Evolutionary conservation across 2,329 filamentous ascomycete genomes (phyloP).

Genomic region (Pseudocercospora vitis): DNA sequence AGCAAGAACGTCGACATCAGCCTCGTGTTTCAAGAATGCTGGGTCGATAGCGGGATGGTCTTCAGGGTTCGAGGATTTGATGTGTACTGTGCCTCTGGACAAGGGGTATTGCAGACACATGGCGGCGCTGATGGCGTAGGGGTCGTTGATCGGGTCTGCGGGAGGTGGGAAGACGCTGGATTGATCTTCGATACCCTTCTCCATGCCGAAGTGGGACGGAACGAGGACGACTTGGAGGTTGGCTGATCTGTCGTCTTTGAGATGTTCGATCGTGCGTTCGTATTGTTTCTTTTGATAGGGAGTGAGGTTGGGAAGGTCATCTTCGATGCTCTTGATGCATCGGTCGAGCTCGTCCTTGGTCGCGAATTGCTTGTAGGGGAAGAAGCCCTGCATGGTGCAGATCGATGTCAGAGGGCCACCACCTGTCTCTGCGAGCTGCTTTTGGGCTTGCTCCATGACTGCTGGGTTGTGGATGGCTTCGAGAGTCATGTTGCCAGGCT

Average conservation of each 20-base stretch:
- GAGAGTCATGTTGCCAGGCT: constrained; percentile 31
- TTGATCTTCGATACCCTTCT: constrained; percentile 34
- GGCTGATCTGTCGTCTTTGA: constrained; percentile 40
- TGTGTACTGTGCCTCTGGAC: constrained; percentile 36
- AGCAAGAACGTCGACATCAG: constrained; percentile 46
- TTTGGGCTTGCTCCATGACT: constrained; percentile 37
- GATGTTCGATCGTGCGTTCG: constrained; percentile 37
- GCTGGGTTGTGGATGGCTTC: constrained; percentile 37
- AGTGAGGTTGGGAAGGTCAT: constrained; percentile 29
- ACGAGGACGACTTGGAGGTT: constrained; percentile 42
- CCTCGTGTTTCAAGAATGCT: constrained; percentile 43
- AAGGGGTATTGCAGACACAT: constrained; percentile 37
- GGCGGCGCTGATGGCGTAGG: constrained; percentile 30
- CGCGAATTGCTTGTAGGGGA: constrained; percentile 39
- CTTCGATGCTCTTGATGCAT: constrained; percentile 36
- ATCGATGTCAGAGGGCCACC: constrained; percentile 37
- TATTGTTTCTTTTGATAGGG: constrained; percentile 41
- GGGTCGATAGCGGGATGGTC: constrained; percentile 32
- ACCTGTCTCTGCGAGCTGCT: constrained; percentile 35
- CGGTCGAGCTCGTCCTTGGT: constrained; percentile 37
- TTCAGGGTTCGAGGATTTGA: constrained; percentile 31
- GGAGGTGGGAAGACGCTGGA: constrained; percentile 31
- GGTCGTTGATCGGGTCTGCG: constrained; percentile 22
- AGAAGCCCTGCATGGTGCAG: constrained; percentile 40
- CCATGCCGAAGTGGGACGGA: constrained; percentile 34